Evolutionary conservation across 2,329 filamentous ascomycete genomes (phyloP), one percentile per base, ranked within the genome.

Genomic region (Rutstroemia sp.): DNA sequence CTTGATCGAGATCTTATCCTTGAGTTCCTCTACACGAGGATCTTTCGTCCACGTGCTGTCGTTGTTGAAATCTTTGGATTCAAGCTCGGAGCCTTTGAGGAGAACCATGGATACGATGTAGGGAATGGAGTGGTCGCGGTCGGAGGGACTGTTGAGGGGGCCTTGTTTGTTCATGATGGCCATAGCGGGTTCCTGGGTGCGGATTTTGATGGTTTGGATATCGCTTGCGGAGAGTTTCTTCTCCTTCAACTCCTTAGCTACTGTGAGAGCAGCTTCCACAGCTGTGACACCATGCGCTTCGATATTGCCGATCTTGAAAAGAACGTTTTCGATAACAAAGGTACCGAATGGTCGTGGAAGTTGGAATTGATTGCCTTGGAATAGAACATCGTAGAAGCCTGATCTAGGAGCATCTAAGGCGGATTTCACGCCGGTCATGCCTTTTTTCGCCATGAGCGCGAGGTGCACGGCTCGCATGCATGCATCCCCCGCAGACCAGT

Each of bases 401-500:
- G 67, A 74, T 14, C 65, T 64, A 3, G 65, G 57, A 1, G 64
- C 59, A 5, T 65, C 70, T 45, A 75, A 60, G 1, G 64, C 67
- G 0, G 64, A 65, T 4, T 62, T 60, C 2, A 64, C 63, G 8
- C 71, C 71, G 1, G 58, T 51, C 54, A 73, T 68, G 5, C 68
- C 64, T 4, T 60, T 51, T 16, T 54, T 54, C 0, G 65, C 64
- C 0, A 74, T 58, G 2, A 70, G 56, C 1, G 67, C 67, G 12
- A 74, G 60, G 23, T 74, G 70, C 4, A 75, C 70, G 7, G 72
- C 73, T 27, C 71, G 66, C 61, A 70, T 71, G 37, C 69, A 70
- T 1, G 73, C 72, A 60, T 74, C 71, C 1, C 71, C 73, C 0
- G 67, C 72, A 2, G 73, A 72, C 73, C 73, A 75, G 0, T 73